Evolutionary conservation across 768 basidiomycete genomes (phyloP).

Genomic region (Mycena alexandri): DNA sequence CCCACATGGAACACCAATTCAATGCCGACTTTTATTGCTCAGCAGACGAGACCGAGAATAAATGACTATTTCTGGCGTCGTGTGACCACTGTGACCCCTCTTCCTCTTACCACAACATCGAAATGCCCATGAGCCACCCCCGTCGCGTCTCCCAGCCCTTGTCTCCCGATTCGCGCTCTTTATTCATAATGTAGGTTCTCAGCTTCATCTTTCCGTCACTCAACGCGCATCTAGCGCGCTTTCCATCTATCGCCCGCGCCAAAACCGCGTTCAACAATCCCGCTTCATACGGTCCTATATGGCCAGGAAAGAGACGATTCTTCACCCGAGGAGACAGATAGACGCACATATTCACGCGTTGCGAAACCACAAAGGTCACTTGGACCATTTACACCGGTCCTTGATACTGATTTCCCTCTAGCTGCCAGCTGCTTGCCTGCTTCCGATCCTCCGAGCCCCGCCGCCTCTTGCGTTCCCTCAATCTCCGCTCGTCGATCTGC

Average conservation of each 20-base stretch:
- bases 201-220: not conserved
- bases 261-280: conserved; percentile 12
- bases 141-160: conserved; percentile 17
- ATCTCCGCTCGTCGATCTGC: conserved; percentile 19
- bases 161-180: not conserved
- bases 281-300: conserved; percentile 26
- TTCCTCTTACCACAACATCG: conserved; percentile 11
- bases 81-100: too few species aligned
- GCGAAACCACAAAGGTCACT: conserved; percentile 19
- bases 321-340: conserved; percentile 10
- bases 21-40: too few species aligned
- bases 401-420: conserved; percentile 6
- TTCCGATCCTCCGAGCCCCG: not conserved
- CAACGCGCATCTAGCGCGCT: conserved; percentile 6
- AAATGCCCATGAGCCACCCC: conserved; percentile 29
- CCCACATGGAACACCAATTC: conserved; percentile 13
- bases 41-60: too few species aligned
- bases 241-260: conserved; percentile 23
- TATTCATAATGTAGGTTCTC: conserved; percentile 18
- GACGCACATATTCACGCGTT: conserved; percentile 9
- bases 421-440: not conserved
- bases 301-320: conserved; percentile 14
- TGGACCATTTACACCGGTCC: too few species aligned
- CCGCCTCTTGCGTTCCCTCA: not conserved
- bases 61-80: too few species aligned